phyloP scores from a whole-genome alignment of 345 rosid species.

The Heritiera littoralis region DNA sequence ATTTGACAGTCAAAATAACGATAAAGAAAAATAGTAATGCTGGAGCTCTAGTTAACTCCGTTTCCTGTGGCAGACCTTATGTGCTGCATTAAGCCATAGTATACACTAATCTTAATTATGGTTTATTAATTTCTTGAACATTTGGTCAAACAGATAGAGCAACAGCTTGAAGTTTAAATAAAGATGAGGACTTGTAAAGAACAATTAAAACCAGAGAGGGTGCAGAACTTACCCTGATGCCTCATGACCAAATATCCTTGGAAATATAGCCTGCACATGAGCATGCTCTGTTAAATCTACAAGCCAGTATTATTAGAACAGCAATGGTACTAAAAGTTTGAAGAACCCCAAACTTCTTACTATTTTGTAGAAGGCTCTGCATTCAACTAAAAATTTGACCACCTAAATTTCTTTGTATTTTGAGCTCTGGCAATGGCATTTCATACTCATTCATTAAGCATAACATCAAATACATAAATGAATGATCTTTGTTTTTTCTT shows the following conservation, averaged over 20 bases:
- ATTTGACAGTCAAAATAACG: not conserved
- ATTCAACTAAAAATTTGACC: not conserved
- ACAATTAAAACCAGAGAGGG: conserved; percentile 11
- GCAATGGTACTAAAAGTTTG: not conserved
- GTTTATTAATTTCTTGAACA: not conserved
- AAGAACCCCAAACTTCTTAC: not conserved
- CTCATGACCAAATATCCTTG: conserved; percentile 95
- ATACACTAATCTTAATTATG: not conserved
- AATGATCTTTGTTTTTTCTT: not conserved
- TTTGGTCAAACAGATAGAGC: not conserved
- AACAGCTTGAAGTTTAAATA: not conserved
- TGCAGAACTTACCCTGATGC: conserved; percentile 71
- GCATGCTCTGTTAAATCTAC: conserved; percentile 21
- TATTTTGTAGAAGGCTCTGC: not conserved
- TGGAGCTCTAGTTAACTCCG: not conserved
- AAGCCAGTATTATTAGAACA: not conserved
- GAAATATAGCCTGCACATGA: conserved; percentile 71
- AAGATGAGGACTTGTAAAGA: not conserved
- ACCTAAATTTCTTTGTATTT: not conserved
- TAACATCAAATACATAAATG: not conserved
- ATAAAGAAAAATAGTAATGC: not conserved
- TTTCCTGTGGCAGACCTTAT: not conserved
- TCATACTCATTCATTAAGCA: not conserved
- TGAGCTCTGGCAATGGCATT: not conserved
- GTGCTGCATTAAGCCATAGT: not conserved